Conservation (phyloP, 768 basidiomycete genomes). For the Cyathus striatus region DNA sequence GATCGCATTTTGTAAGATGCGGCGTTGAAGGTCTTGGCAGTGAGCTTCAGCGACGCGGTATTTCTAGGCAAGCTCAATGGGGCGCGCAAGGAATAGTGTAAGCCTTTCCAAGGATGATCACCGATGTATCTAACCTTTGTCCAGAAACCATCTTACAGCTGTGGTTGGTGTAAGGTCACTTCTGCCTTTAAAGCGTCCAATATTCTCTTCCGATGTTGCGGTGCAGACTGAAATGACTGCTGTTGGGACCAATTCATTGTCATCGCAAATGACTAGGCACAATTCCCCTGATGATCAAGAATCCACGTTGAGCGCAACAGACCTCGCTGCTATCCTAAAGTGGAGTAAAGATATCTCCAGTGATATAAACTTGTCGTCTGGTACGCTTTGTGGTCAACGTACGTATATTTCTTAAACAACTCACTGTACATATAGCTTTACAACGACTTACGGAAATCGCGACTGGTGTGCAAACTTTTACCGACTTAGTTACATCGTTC, state of each 20-base stretch:
- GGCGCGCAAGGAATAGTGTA: conserved; percentile 71
- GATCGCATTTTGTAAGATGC: conserved; percentile 59
- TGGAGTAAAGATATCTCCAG: conserved; percentile 75
- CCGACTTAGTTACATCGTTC: not conserved
- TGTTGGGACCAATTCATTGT: conserved; percentile 16
- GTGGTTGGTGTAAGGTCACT: conserved; percentile 39
- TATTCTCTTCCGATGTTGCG: conserved; percentile 56
- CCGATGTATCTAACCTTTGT: not conserved
- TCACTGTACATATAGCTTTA: conserved; percentile 41
- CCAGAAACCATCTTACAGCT: conserved; percentile 47
- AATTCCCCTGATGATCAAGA: conserved; percentile 43
- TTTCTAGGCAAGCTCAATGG: conserved; percentile 64
- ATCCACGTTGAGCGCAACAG: conserved; percentile 51
- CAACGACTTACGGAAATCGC: conserved; percentile 70
- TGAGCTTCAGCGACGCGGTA: conserved; percentile 63
- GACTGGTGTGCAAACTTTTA: conserved; percentile 35
- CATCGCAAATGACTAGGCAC: no score
- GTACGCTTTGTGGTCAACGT: no score
- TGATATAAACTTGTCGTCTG: conserved; percentile 65
- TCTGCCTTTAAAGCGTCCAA: conserved; percentile 44
- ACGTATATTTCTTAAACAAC: no score
- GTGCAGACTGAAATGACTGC: conserved; percentile 52
- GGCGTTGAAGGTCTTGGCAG: conserved; percentile 63
- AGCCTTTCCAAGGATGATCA: conserved; percentile 14
- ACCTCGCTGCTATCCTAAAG: conserved; percentile 64